phyloP scores from a whole-genome alignment of 345 rosid species.

The Cardamine chenopodiifolia region DNA sequence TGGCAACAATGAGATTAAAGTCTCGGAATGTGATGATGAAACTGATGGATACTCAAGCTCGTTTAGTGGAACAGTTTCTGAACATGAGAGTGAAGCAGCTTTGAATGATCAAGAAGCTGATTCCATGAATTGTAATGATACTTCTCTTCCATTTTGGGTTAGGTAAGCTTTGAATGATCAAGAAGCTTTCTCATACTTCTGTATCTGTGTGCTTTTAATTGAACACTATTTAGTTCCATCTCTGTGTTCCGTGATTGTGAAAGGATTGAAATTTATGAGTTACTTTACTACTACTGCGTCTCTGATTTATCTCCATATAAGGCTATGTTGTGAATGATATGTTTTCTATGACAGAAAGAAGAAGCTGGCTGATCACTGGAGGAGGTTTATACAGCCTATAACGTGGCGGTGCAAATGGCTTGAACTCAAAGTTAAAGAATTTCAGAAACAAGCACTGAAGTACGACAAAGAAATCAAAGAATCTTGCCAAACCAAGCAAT shows the following conservation, averaged over 20 bases:
- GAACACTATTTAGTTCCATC: not conserved
- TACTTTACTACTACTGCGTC: conserved; percentile 9
- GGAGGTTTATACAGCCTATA: conserved; percentile 67
- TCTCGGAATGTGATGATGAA: conserved; percentile 46
- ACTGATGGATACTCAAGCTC: conserved; percentile 79
- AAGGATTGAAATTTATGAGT: not conserved
- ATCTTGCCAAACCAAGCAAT: conserved; percentile 51
- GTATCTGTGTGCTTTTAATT: not conserved
- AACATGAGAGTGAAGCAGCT: conserved; percentile 42
- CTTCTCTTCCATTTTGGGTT: conserved; percentile 35
- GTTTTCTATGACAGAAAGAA: conserved; percentile 52
- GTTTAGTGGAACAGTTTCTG: conserved; percentile 62
- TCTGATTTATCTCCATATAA: conserved; percentile 10
- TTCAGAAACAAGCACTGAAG: conserved; percentile 52
- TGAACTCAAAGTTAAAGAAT: conserved; percentile 64
- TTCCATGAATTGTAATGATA: conserved; percentile 45
- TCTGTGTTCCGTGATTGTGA: conserved; percentile 11
- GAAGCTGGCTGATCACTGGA: conserved; percentile 84
- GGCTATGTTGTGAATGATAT: conserved; percentile 9
- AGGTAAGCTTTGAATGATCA: conserved; percentile 49
- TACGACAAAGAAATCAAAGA: conserved; percentile 66
- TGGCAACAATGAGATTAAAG: conserved; percentile 19
- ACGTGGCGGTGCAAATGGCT: conserved; percentile 85
- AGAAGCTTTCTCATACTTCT: not conserved
- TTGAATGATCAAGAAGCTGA: conserved; percentile 74